Conservation (phyloP, 768 basidiomycete genomes). For the Suillus tomentosus region DNA sequence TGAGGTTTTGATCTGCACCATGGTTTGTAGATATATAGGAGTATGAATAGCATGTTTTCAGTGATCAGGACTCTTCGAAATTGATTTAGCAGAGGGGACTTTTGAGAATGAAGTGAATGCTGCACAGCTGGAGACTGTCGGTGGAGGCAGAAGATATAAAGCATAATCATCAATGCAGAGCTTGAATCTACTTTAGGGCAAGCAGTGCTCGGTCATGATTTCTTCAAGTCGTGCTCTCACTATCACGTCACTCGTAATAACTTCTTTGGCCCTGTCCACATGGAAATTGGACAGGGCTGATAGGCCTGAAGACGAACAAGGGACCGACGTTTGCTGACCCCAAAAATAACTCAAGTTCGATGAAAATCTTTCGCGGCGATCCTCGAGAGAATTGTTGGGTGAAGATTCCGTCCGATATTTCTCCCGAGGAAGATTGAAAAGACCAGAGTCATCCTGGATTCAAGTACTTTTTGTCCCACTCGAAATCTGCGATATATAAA, state of each 20-base stretch:
- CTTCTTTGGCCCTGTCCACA: neutral
- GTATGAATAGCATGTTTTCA: conserved; percentile 23
- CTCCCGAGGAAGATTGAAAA: too few relatives aligned
- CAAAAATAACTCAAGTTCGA: neutral
- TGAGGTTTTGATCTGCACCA: conserved; percentile 2
- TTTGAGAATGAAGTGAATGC: too few relatives aligned
- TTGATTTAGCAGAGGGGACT: neutral
- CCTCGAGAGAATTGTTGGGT: too few relatives aligned
- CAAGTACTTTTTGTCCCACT: too few relatives aligned
- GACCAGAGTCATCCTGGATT: too few relatives aligned
- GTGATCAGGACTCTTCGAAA: neutral
- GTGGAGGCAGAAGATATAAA: too few relatives aligned
- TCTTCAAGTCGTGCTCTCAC: neutral
- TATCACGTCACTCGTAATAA: neutral
- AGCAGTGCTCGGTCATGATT: too few relatives aligned
- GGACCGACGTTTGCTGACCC: neutral
- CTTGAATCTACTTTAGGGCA: too few relatives aligned
- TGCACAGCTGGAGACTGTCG: too few relatives aligned
- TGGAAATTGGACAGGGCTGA: neutral
- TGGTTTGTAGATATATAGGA: conserved; percentile 2
- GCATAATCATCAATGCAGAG: too few relatives aligned
- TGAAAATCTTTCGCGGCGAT: neutral
- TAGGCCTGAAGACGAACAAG: neutral
- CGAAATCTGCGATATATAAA: too few relatives aligned
- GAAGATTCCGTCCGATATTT: too few relatives aligned